Evolutionary conservation across 164 flowering plant genomes (phyloP).

Genomic region (Taxillus chinensis): DNA sequence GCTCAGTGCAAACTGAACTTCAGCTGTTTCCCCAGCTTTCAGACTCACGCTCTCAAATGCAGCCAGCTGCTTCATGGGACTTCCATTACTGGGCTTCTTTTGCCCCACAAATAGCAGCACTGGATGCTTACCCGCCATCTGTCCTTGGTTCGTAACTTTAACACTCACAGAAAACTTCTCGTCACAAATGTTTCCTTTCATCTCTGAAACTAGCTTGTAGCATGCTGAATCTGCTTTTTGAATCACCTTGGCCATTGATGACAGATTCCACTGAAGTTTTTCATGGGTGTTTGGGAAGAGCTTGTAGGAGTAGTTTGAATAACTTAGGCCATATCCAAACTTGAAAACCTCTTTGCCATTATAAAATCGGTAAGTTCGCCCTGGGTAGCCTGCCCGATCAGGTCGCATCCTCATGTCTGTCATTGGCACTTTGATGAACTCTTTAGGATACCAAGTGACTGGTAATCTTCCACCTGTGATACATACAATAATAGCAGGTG

Average conservation of each 20-base stretch:
- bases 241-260: background rate
- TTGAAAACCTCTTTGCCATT: conserved; percentile 43
- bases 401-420: conserved; percentile 90
- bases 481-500: background rate
- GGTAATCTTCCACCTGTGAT: conserved; percentile 82
- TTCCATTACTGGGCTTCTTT: conserved; percentile 17
- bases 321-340: conserved; percentile 84
- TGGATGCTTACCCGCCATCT: conserved; percentile 68
- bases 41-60: conserved; percentile 54
- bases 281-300: background rate
- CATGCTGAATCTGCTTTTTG: background rate
- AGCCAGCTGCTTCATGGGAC: conserved; percentile 48
- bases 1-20: conserved; percentile 38
- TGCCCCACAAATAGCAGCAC: conserved; percentile 46
- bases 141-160: conserved; percentile 50
- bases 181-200: conserved; percentile 40
- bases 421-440: conserved; percentile 59
- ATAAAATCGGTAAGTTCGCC: conserved; percentile 83
- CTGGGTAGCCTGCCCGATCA: conserved; percentile 58
- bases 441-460: conserved; percentile 83
- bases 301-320: conserved; percentile 33
- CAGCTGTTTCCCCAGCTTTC: conserved; percentile 37
- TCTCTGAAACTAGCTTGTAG: conserved; percentile 26
- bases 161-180: conserved; percentile 30
- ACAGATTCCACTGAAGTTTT: background rate